Base-by-base conservation (phyloP, 352 stramenopile genomes). In the Pythium volutum region DNA sequence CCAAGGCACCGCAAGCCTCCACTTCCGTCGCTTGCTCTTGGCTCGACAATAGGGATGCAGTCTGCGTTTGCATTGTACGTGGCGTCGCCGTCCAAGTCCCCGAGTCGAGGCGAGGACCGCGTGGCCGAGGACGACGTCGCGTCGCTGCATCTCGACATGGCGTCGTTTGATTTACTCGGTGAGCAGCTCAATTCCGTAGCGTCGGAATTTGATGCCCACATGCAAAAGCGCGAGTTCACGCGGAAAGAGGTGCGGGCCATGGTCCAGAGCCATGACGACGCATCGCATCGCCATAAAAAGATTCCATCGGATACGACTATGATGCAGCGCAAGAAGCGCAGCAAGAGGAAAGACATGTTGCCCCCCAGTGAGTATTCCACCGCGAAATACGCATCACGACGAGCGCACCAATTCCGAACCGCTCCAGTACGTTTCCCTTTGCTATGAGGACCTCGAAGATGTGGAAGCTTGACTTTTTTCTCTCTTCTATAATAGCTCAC, bases 181-280 rank as follows among this genome's bases (percentile, higher is more conserved):
- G 69, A 79, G 4, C 73, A 73, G 33, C 63, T 87, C 22, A 80
- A 81, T 33, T 49, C 62, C 0, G 68, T 70, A 2, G 67, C 74
- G 1, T 66, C 74, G 16, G 66, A 70, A 49, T 71, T 87, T 8
- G 74, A 84, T 29, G 58, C 66, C 46, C 77, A 87, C 54, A 49
- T 87, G 33, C 70, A 79, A 23, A 73, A 59, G 46, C 67, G 77
- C 27, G 77, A 81, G 62, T 82, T 87, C 43, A 67, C 73, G 0
- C 69, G 70, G 23, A 87, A 81, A 22, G 73, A 87, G 62, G 59
- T 87, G 11, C 49, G 67, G 12, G 77, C 73, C 16, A 67, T 75
- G 31, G 33, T 87, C 0, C 59, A 64, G 10, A 75, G 74, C 53
- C 74, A 76, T 33, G 63, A 64, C 60, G 63, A 64, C 58, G 33